Conservation (phyloP, 495 filamentous ascomycete species). For the Mycothermus thermophilus region DNA sequence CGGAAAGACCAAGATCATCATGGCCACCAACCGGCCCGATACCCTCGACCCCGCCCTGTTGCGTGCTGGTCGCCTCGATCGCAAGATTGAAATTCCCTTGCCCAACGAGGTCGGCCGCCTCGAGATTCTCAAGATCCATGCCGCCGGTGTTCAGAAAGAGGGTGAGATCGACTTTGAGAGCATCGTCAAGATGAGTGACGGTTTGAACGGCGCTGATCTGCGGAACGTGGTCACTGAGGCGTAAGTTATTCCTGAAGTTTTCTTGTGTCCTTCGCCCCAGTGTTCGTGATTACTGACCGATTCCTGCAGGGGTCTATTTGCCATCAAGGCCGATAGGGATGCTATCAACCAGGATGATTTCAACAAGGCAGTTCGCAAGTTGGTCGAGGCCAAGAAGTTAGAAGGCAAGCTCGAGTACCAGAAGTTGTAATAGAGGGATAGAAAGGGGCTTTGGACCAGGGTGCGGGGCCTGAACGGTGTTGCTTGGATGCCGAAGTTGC, state of each 20-base stretch:
- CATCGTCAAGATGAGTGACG: slow-evolving; percentile 99
- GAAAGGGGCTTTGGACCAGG: neutral
- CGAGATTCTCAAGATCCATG: slow-evolving; percentile 98
- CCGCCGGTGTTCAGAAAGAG: slow-evolving; percentile 69
- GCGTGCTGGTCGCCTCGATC: slow-evolving; percentile 83
- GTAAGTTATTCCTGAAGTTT: slow-evolving; percentile 47
- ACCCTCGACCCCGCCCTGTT: slow-evolving; percentile 92
- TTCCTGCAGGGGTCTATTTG: slow-evolving; percentile 63
- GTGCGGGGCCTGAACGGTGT: neutral
- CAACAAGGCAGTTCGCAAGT: slow-evolving; percentile 95
- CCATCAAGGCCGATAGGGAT: slow-evolving; percentile 94
- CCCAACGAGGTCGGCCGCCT: slow-evolving; percentile 97
- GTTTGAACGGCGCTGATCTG: slow-evolving; percentile 92
- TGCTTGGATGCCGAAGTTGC: no score
- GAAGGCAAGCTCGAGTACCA: slow-evolving; percentile 97
- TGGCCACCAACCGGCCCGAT: slow-evolving; percentile 98
- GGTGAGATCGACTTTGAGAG: slow-evolving; percentile 99
- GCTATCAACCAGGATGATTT: slow-evolving; percentile 96
- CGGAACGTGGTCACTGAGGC: slow-evolving; percentile 98
- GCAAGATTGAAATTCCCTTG: slow-evolving; percentile 97
- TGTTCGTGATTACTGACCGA: slow-evolving; percentile 20
- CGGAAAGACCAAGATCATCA: slow-evolving; percentile 99
- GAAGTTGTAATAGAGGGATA: slow-evolving; percentile 54
- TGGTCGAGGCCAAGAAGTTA: slow-evolving; percentile 93
- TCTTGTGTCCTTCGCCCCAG: no score